A percentile compares a stretch with the other conserved stretches of the same genome.
phyloP scores from a whole-genome alignment of 2,329 filamentous ascomycete genomes.

The Teratosphaeria epicoccoides region DNA sequence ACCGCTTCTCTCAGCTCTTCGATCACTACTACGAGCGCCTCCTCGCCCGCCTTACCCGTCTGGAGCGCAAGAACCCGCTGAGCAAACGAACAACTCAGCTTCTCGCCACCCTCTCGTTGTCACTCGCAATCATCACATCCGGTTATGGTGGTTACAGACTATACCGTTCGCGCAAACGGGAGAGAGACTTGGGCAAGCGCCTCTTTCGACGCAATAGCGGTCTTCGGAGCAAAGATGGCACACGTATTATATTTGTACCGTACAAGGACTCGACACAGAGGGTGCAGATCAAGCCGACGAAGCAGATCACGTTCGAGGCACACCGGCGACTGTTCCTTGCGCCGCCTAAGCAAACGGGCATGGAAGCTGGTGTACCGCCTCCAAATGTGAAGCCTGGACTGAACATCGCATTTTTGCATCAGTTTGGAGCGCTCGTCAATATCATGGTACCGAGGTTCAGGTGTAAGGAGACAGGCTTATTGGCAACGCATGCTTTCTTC shows the following conservation, averaged over 20 bases:
- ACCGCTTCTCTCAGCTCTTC: conserved; percentile 24
- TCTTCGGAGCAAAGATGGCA: conserved; percentile 80
- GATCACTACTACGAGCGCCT: conserved; percentile 34
- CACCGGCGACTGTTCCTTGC: conserved; percentile 88
- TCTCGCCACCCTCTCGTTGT: conserved; percentile 63
- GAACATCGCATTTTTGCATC: conserved; percentile 91
- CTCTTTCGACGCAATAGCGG: conserved; percentile 87
- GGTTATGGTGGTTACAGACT: conserved; percentile 69
- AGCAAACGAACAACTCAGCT: conserved; percentile 64
- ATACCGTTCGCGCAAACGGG: conserved; percentile 62
- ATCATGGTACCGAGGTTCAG: conserved; percentile 96
- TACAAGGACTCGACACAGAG: conserved; percentile 81
- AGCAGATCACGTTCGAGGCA: conserved; percentile 89
- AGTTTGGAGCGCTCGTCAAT: conserved; percentile 89
- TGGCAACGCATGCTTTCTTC: conserved; percentile 82
- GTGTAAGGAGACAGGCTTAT: conserved; percentile 85
- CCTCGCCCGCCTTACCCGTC: conserved; percentile 36
- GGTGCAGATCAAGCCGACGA: conserved; percentile 82
- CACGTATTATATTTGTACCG: conserved; percentile 87
- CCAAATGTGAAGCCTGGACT: conserved; percentile 86
- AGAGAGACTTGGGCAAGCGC: conserved; percentile 71
- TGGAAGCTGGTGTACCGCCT: conserved; percentile 58
- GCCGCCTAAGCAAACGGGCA: conserved; percentile 60
- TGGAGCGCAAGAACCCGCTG: conserved; percentile 40
- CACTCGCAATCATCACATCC: conserved; percentile 66